These are phyloP conservation scores for barrel medic (Medicago truncatula) DNA, from an alignment of 306 rosid species.

Conservation along the genomic window MtrunA17r5.0-ANR NC_053047.1:7750001-7750500, in stretches of 20 bases:
- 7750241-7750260: background rate
- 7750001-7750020: background rate
- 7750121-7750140: conserved; percentile 45
- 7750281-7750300: conserved; percentile 42
- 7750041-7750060: conserved; percentile 81
- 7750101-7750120: conserved; percentile 73
- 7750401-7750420: conserved; percentile 66
- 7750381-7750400: conserved; percentile 35
- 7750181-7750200: conserved; percentile 67
- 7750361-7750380: background rate
- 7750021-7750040: conserved; percentile 78
- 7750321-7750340: conserved; percentile 69
- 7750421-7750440: conserved; percentile 11
- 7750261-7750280: background rate
- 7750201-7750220: conserved; percentile 10
- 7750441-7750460: background rate
- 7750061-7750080: conserved; percentile 92
- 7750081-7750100: conserved; percentile 96
- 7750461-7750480: conserved; percentile 29
- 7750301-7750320: conserved; percentile 54
- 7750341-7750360: conserved; percentile 61
- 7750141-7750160: conserved; percentile 35
- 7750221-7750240: too few species aligned
- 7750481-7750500: conserved; percentile 17
- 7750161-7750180: conserved; percentile 40